Evolutionary conservation across 2,329 filamentous ascomycete genomes (phyloP).

Genomic region (Chaetothyriales sp.): DNA sequence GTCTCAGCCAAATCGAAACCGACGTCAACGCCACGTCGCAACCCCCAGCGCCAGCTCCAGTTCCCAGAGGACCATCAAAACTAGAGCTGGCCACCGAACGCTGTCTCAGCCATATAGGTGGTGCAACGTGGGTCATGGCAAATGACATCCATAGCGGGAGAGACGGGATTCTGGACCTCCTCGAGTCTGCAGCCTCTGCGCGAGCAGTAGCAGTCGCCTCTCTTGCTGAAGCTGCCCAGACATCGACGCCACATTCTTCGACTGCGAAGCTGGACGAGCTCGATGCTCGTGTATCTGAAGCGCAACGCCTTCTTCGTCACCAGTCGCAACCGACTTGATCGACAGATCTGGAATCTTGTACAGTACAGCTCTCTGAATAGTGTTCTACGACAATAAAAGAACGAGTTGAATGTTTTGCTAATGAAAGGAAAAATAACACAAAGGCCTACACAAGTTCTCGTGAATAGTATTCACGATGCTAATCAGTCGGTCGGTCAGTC

Average conservation of each 20-base stretch:
- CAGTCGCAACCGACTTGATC: background rate
- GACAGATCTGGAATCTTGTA: no score
- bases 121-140: background rate
- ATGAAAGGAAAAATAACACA: background rate
- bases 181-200: background rate
- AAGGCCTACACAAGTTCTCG: background rate
- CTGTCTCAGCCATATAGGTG: background rate
- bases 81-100: background rate
- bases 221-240: background rate
- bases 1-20: background rate
- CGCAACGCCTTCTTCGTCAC: background rate
- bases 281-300: background rate
- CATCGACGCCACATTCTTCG: background rate
- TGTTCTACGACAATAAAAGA: background rate
- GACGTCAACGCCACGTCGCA: background rate
- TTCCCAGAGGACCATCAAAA: background rate
- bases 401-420: background rate
- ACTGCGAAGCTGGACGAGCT: background rate
- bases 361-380: no score
- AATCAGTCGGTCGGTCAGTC: no score
- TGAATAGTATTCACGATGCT: background rate
- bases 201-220: background rate
- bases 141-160: background rate
- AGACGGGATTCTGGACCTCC: background rate
- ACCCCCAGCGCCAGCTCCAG: background rate